phyloP scores from a whole-genome alignment of 164 flowering plant genomes.

The Litsea cubeba region DNA sequence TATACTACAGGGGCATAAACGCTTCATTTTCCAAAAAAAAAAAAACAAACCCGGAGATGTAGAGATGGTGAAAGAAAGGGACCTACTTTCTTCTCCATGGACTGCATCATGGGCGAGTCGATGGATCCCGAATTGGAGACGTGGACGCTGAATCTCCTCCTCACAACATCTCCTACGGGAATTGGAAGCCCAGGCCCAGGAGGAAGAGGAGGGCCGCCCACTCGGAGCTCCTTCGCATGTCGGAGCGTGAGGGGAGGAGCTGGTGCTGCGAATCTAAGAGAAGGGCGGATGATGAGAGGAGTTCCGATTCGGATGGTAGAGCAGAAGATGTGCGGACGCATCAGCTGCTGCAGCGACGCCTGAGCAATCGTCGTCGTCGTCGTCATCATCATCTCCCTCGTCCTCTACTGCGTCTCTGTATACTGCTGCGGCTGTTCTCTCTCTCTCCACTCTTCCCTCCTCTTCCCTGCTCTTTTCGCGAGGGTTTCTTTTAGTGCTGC shows the following conservation, averaged over 20 bases:
- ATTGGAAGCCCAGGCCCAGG: neutral
- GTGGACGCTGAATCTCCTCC: conserved; percentile 30
- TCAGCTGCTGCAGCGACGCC: neutral
- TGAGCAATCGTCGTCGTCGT: neutral
- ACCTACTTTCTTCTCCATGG: conserved; percentile 72
- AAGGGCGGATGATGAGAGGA: neutral
- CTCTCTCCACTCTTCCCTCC: neutral
- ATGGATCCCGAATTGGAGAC: conserved; percentile 56
- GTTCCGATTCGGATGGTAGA: neutral
- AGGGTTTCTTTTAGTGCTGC: too few species aligned
- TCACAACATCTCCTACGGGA: neutral
- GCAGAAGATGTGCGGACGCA: neutral
- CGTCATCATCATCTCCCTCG: neutral
- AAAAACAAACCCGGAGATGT: neutral
- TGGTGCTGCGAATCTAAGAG: neutral
- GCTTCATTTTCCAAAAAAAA: too few species aligned
- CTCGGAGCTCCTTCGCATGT: neutral
- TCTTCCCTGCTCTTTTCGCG: too few species aligned
- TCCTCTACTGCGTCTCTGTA: neutral
- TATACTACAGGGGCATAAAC: too few species aligned
- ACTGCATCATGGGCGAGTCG: conserved; percentile 56
- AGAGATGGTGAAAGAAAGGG: neutral
- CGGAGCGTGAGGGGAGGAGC: neutral
- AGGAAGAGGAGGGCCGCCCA: neutral
- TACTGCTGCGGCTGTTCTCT: neutral